phyloP scores from a whole-genome alignment of 345 rosid genomes.

The rapeseed (Brassica napus) region Da-Ae NC_063446.1:58518001-58518500 shows the following conservation, averaged over 20 bases:
- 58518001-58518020: constrained; percentile 92
- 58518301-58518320: constrained; percentile 81
- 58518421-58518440: constrained; percentile 84
- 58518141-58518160: constrained; percentile 99
- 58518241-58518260: constrained; percentile 73
- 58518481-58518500: background rate
- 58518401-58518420: constrained; percentile 76
- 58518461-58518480: background rate
- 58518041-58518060: constrained; percentile 94
- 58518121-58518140: constrained; percentile 69
- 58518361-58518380: constrained; percentile 65
- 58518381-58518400: constrained; percentile 82
- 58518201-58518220: constrained; percentile 96
- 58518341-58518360: constrained; percentile 69
- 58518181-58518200: constrained; percentile 86
- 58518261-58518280: constrained; percentile 91
- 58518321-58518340: constrained; percentile 79
- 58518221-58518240: constrained; percentile 87
- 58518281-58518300: constrained; percentile 92
- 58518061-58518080: constrained; percentile 94
- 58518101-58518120: constrained; percentile 86
- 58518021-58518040: constrained; percentile 81
- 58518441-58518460: constrained; percentile 41
- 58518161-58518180: constrained; percentile 96
- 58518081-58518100: constrained; percentile 96